These are phyloP conservation scores for Aspergillus nomiae DNA, from an alignment of 2,329 filamentous ascomycete genomes.

Conservation along the genomic window DNA sequence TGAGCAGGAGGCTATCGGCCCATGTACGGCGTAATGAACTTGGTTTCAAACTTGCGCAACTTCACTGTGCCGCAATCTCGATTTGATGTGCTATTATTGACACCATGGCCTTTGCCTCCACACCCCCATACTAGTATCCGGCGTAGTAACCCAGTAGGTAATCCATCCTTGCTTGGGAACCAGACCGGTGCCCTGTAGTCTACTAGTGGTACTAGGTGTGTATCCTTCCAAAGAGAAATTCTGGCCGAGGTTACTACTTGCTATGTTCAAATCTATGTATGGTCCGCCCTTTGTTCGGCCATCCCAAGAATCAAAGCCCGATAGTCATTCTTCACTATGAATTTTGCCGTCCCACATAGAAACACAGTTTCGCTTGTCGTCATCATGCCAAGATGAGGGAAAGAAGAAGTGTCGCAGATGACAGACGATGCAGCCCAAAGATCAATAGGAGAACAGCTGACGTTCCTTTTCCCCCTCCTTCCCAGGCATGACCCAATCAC, in stretches of 20 bases:
- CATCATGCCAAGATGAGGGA: slow-evolving; percentile 10
- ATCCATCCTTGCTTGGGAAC: neutral
- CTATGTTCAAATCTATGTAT: neutral
- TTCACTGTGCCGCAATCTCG: slow-evolving; percentile 25
- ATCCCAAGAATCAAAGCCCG: neutral
- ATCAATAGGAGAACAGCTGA: slow-evolving; percentile 9
- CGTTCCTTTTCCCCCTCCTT: slow-evolving; percentile 6
- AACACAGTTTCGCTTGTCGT: slow-evolving; percentile 15
- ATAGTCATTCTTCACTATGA: neutral
- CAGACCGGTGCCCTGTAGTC: neutral
- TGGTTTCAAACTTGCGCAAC: slow-evolving; percentile 18
- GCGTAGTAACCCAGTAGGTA: neutral
- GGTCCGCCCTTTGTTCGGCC: neutral
- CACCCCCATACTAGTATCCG: neutral
- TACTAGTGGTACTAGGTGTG: neutral
- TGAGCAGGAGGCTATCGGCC: neutral
- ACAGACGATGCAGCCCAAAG: slow-evolving; percentile 3
- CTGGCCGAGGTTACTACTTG: neutral
- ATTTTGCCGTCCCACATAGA: neutral
- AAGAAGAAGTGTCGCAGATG: slow-evolving; percentile 1
- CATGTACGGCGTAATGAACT: neutral
- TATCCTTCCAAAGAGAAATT: slow-evolving; percentile 1
- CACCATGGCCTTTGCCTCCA: slow-evolving; percentile 3
- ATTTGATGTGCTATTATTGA: neutral
- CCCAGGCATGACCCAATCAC: slow-evolving; percentile 9